Evolutionary conservation across 495 filamentous ascomycete genomes (phyloP), one percentile per base, ranked within the genome.

Genomic region (Cenococcum geophilum): DNA sequence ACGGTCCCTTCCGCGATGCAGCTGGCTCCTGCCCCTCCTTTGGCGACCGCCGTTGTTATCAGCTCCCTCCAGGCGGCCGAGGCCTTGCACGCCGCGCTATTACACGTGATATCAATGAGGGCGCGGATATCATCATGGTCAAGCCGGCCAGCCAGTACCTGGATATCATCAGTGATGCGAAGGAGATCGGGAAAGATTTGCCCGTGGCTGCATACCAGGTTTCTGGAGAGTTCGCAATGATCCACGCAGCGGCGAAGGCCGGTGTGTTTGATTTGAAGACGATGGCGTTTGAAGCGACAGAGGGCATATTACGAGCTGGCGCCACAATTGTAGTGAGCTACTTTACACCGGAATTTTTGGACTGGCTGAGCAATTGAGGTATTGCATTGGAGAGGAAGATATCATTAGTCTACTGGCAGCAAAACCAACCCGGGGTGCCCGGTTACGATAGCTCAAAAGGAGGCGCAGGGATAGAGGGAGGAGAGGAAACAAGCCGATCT

Each of bases 51-150:
- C 85, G 86, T 66, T 97, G 95, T 82, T 98, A 98, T 75, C 93
- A 98, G 74, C 80, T 98, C 3, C 93, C 93, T 0, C 89, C 91
- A 0, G 89, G 89, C 50, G 93, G 91, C 20, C 84, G 92, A 21
- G 93, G 93, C n/a, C 83, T 98, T 58, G 93, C 93, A 25, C 85
- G 92, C 51, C 86, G 93, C 58, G 95, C 95, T 16, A 97, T 98
- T 59, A 75, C 82, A 42, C 82, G 95, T 61, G 93, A 98, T 70
- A 91, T 97, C 50, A 79, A 78, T 60, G 93, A 98, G 73, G 93
- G 93, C 22, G 93, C 93, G 16, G 93, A 98, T 72, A 91, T 96
- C 64, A 96, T 98, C 69, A 97, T 98, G 95, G 93, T 98, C 45
- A 98, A 98, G 76, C 93, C 93, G 1, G 92, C 93, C 10, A 86